phyloP scores from a whole-genome alignment of 2,329 filamentous ascomycete genomes.

The Pseudogymnoascus sp. region DNA sequence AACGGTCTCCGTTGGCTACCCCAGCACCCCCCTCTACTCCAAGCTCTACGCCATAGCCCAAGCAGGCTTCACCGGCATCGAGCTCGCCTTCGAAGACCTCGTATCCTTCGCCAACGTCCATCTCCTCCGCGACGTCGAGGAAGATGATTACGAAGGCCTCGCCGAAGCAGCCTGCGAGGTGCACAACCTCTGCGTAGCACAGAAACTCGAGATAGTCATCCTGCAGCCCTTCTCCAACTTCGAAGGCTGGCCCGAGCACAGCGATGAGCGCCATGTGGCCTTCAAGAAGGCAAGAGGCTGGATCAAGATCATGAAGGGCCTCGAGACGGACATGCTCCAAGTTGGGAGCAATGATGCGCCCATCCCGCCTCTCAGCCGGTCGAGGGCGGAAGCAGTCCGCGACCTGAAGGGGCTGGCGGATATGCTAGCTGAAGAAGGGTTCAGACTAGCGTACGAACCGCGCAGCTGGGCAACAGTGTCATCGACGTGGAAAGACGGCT shows the following conservation, averaged over 20 bases:
- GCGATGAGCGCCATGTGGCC: constrained; percentile 50
- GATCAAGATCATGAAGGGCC: constrained; percentile 63
- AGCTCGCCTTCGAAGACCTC: constrained; percentile 68
- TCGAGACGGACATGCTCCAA: constrained; percentile 63
- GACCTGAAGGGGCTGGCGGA: constrained; percentile 53
- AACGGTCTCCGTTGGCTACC: constrained; percentile 45
- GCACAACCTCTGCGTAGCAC: constrained; percentile 43
- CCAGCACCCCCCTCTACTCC: constrained; percentile 44
- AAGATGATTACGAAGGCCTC: constrained; percentile 53
- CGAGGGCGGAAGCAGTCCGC: not conserved
- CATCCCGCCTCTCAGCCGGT: not conserved
- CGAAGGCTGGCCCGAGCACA: constrained; percentile 60
- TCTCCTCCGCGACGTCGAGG: constrained; percentile 40
- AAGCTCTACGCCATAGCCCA: constrained; percentile 55
- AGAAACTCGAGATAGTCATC: constrained; percentile 56
- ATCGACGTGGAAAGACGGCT: constrained; percentile 59
- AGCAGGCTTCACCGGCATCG: constrained; percentile 60
- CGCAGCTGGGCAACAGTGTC: constrained; percentile 74
- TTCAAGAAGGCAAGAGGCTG: constrained; percentile 57
- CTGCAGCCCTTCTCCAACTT: constrained; percentile 71
- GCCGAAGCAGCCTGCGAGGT: constrained; percentile 47
- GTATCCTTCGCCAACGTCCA: constrained; percentile 50
- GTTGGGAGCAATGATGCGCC: constrained; percentile 30
- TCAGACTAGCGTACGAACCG: constrained; percentile 67
- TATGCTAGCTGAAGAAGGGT: constrained; percentile 46